Conservation (phyloP, 768 basidiomycete species). For the Tylopilus balloui region DNA sequence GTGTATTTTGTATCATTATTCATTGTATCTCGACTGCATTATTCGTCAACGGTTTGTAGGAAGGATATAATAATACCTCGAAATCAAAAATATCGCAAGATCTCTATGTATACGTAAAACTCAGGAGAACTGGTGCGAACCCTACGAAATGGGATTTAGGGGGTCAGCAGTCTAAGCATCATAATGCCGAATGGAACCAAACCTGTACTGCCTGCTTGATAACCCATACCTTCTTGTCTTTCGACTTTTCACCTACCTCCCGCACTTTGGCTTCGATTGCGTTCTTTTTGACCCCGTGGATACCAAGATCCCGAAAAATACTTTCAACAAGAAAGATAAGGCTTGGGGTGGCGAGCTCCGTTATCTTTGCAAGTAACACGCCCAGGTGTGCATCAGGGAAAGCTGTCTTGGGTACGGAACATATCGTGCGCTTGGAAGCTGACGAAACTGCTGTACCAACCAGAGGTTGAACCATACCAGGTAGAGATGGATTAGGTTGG, state of each 20-base stretch:
- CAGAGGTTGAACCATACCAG: conserved; percentile 31
- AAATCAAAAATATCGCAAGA: neutral
- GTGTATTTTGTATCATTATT: neutral
- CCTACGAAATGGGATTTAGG: conserved; percentile 7
- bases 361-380: conserved; percentile 59
- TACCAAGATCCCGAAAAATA: conserved; percentile 63
- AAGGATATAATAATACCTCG: conserved; percentile 8
- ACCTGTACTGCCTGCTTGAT: conserved; percentile 39
- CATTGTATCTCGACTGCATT: neutral
- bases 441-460: conserved; percentile 15
- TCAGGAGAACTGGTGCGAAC: conserved; percentile 8
- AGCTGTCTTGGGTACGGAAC: conserved; percentile 43
- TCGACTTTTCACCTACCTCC: conserved; percentile 73
- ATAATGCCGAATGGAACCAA: neutral
- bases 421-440: conserved; percentile 26
- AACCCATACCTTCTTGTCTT: conserved; percentile 69
- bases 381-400: conserved; percentile 69
- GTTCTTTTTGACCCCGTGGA: conserved; percentile 76
- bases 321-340: conserved; percentile 67
- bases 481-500: conserved; percentile 33
- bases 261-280: conserved; percentile 77
- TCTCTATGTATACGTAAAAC: neutral
- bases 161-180: neutral
- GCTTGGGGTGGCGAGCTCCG: conserved; percentile 54
- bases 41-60: conserved; percentile 1